Percentiles rank a stretch among this genome's conserved stretches.
phyloP scores from a whole-genome alignment of 2,329 filamentous ascomycete species.

The Lizonia empirigonia region DNA sequence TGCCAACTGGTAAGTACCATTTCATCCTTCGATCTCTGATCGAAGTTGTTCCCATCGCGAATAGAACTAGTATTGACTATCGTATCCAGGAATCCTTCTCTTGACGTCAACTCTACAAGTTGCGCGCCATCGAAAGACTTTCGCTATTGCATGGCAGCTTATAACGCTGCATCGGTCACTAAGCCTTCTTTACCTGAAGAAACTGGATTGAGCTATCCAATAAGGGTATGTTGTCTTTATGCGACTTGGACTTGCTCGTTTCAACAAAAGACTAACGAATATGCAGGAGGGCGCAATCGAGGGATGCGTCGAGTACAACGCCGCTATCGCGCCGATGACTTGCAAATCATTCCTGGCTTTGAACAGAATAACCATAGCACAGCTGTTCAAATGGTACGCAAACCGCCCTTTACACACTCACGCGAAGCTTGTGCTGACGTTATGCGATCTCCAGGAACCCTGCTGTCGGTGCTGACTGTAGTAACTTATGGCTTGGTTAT shows the following conservation, averaged over 20 bases:
- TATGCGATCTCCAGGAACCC: slow-evolving; percentile 9
- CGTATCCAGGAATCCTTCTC: slow-evolving; percentile 10
- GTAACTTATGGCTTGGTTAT: slow-evolving; percentile 14
- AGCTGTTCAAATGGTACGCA: slow-evolving; percentile 12
- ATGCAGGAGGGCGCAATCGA: slow-evolving; percentile 10
- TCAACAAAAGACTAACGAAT: slow-evolving; percentile 10
- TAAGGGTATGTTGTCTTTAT: slow-evolving; percentile 12
- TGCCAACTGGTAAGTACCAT: slow-evolving; percentile 9
- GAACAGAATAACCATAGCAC: slow-evolving; percentile 9
- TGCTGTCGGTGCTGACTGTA: slow-evolving; percentile 9
- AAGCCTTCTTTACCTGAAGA: slow-evolving; percentile 9
- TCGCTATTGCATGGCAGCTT: slow-evolving; percentile 16
- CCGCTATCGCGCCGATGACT: slow-evolving; percentile 11
- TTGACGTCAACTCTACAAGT: slow-evolving; percentile 7
- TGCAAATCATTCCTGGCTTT: slow-evolving; percentile 12
- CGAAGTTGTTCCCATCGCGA: slow-evolving; percentile 6
- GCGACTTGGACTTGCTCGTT: slow-evolving; percentile 12
- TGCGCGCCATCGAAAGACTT: slow-evolving; percentile 15
- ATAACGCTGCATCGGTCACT: slow-evolving; percentile 4
- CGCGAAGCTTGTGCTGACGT: slow-evolving; percentile 2
- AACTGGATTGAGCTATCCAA: slow-evolving; percentile 9
- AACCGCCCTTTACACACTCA: slow-evolving; percentile 4
- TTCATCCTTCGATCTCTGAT: slow-evolving; percentile 8
- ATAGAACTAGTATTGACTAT: slow-evolving; percentile 11
- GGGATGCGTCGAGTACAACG: slow-evolving; percentile 14